Evolutionary conservation across 225 moss, liverwort and hornwort genomes (phyloP).

Genomic region (Rhytidiadelphus loreus): DNA sequence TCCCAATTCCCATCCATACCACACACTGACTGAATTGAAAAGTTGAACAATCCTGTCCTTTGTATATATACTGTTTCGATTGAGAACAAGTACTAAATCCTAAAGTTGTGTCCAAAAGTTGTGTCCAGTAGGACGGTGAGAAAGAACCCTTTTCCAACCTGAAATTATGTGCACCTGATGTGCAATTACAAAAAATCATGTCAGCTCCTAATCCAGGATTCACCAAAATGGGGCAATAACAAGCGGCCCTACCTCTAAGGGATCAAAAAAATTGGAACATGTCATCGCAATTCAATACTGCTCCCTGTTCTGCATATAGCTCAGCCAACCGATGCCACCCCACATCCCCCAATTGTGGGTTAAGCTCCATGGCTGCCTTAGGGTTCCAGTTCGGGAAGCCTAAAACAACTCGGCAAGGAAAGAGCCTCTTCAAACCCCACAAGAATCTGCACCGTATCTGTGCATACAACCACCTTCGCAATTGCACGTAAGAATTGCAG

Average conservation of each 20-base stretch:
- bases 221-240: background rate
- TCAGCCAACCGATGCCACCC: background rate
- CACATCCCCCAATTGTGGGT: background rate
- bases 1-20: background rate
- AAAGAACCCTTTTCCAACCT: background rate
- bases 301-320: conserved; percentile 11
- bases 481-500: background rate
- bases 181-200: background rate
- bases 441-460: background rate
- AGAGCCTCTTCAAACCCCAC: background rate
- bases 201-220: background rate
- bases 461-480: background rate
- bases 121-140: background rate
- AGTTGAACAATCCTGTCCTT: background rate
- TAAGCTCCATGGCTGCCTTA: background rate
- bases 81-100: background rate
- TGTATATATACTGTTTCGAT: background rate
- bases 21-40: background rate
- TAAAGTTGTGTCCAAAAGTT: too few relatives aligned
- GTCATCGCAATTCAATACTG: conserved; percentile 17
- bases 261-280: background rate
- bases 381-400: background rate
- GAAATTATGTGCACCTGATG: background rate
- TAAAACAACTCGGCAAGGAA: background rate
- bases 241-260: background rate